phyloP scores from a whole-genome alignment of 768 basidiomycete species.

The Lenzites betulinus region DNA sequence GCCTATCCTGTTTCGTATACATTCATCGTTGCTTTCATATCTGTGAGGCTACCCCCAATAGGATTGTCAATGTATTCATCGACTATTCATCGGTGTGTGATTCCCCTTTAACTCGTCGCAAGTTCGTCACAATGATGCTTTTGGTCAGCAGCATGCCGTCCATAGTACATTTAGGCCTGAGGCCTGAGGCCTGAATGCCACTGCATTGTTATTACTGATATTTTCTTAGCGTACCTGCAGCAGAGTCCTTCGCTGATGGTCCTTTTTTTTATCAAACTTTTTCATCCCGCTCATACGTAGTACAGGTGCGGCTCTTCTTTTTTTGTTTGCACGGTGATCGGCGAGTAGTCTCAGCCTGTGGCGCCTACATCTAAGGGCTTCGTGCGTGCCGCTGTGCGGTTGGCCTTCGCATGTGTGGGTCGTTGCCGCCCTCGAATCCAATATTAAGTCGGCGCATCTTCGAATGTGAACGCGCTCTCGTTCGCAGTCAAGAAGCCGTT shows the following conservation, averaged over 20 bases:
- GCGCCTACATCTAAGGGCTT: constrained; percentile 12
- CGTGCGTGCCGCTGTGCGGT: not conserved
- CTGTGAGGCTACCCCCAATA: too few species aligned
- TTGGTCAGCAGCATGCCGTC: too few species aligned
- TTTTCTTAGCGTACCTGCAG: too few species aligned
- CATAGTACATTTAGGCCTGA: too few species aligned
- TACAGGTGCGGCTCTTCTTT: constrained; percentile 1
- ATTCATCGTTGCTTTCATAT: constrained; percentile 7
- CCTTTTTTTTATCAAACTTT: not conserved
- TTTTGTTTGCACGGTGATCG: not conserved
- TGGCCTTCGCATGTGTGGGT: not conserved
- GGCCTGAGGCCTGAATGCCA: too few species aligned
- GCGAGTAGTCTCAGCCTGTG: constrained; percentile 10
- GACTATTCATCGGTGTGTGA: too few species aligned
- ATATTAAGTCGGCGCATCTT: not conserved
- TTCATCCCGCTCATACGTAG: constrained; percentile 2
- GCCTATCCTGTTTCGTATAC: not conserved
- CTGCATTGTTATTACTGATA: too few species aligned
- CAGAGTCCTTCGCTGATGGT: too few species aligned
- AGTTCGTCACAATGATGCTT: too few species aligned
- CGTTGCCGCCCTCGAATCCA: not conserved
- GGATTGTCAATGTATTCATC: too few species aligned
- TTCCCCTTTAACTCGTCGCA: too few species aligned
- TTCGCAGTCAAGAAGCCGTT: constrained; percentile 2
- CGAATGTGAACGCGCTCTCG: constrained; percentile 14